Conservation (phyloP, 179 eudicot genomes). For the Silene vulgaris region DNA sequence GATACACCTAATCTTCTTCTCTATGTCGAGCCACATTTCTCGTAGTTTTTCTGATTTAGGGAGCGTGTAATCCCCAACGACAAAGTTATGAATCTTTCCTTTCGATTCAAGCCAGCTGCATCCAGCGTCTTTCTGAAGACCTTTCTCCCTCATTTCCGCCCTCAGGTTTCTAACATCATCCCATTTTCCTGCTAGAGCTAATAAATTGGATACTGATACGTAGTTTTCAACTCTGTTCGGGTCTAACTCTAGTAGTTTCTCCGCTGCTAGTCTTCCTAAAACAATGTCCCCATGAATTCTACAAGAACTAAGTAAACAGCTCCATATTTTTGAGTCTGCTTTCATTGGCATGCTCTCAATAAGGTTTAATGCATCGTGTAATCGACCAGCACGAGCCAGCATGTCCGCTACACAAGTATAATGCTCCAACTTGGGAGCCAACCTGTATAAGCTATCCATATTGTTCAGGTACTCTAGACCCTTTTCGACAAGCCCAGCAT, state of each 20-base stretch:
- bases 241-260: conserved; percentile 42
- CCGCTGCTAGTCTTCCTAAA: conserved; percentile 46
- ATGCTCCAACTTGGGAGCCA: conserved; percentile 59
- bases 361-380: conserved; percentile 51
- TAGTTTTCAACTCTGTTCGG: conserved; percentile 50
- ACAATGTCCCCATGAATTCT: conserved; percentile 35
- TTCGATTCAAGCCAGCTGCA: conserved; percentile 58
- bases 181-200: conserved; percentile 58
- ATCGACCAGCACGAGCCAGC: conserved; percentile 62
- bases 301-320: conserved; percentile 60
- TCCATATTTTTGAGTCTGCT: conserved; percentile 59
- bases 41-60: conserved; percentile 29
- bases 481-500: conserved; percentile 51
- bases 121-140: conserved; percentile 47
- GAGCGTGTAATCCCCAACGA: conserved; percentile 37
- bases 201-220: conserved; percentile 49
- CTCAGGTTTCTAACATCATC: conserved; percentile 44
- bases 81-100: conserved; percentile 41
- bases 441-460: conserved; percentile 43
- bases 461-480: conserved; percentile 45
- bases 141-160: conserved; percentile 40
- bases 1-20: conserved; percentile 30
- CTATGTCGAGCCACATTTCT: conserved; percentile 37
- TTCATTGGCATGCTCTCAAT: conserved; percentile 44
- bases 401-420: conserved; percentile 75